Evolutionary conservation across 1,284 basidiomycete species (phyloP), one percentile per base, ranked within the genome.

Genomic region (Irpex rosettiformis): DNA sequence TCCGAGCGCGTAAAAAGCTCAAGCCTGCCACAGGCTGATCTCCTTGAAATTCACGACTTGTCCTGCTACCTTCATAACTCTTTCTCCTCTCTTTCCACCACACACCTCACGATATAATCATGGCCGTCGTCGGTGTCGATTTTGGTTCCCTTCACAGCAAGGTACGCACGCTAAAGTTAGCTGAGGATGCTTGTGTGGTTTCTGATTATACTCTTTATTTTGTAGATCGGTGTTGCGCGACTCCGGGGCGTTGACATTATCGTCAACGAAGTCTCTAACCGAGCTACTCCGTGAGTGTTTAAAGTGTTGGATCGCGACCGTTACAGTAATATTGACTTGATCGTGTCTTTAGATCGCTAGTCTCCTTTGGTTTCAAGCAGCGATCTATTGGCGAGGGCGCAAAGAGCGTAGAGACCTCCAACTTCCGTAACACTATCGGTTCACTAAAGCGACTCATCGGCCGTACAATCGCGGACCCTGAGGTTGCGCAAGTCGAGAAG

Each of bases 341-440:
- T 54, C 28, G 21, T 28, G 21, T 27, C 2, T 58, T 1, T 66
- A 96, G 94, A 70, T 96, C 95, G 48, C 84, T 98, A 62, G 86
- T 97, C 63, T 93, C 91, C 5, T 98, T 96, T 75, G 94, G 94
- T 27, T 83, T 85, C 45, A 93, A 91, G 73, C 90, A 94, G 70
- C 88, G 95, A 63, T 75, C 88, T 54, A 90, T 97, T 70, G 95
- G 95, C 64, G 95, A 98, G 76, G 66, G 93, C 22, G 95, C 94
- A 68, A 97, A 97, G 79, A 97, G 93, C 1, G 92, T 95, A 66
- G 95, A 98, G 77, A 96, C 90, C n/a, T 95, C 93, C 65, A 97
- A 97, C 78, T 97, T 95, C 81, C 91, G 88, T 75, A 98, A 97
- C 79, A 97, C 95, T 42, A 82, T 96, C 70, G 95, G 95, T 52